Percentiles rank a stretch among this genome's conserved stretches.
Conservation (phyloP, 495 filamentous ascomycete genomes). For the Podospora australis region DNA sequence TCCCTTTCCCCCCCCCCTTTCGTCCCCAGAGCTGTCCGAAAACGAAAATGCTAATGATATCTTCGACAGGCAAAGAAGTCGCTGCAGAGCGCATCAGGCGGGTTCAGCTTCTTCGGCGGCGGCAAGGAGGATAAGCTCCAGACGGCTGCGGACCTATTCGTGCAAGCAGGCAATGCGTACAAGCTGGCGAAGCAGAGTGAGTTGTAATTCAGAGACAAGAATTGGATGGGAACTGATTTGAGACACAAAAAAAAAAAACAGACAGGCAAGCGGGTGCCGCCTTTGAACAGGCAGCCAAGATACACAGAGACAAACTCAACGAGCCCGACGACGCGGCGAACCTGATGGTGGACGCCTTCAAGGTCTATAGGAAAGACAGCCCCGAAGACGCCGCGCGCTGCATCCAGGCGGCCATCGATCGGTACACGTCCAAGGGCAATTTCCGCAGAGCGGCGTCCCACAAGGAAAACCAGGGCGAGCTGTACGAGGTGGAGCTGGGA, state of each 20-base stretch:
- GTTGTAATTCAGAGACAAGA: constrained; percentile 7
- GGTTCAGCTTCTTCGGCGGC: constrained; percentile 69
- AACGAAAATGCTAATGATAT: no score
- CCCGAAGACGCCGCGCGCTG: constrained; percentile 73
- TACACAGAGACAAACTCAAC: constrained; percentile 70
- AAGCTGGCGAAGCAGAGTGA: constrained; percentile 63
- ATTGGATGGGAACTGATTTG: no score
- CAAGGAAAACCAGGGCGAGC: constrained; percentile 76
- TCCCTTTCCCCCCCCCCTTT: constrained; percentile 17
- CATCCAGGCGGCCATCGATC: constrained; percentile 64
- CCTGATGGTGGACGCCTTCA: constrained; percentile 64
- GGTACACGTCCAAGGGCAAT: constrained; percentile 79
- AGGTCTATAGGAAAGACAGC: constrained; percentile 74
- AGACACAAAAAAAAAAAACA: no score
- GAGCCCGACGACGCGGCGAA: constrained; percentile 88
- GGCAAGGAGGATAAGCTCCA: constrained; percentile 73
- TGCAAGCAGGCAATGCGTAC: constrained; percentile 77
- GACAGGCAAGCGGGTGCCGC: constrained; percentile 74
- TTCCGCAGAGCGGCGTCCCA: constrained; percentile 82
- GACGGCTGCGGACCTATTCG: constrained; percentile 73
- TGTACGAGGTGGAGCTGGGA: constrained; percentile 71
- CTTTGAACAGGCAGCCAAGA: constrained; percentile 70
- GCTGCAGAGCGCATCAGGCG: constrained; percentile 57
- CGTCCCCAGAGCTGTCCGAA: no score
- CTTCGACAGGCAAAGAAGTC: constrained; percentile 76